Base-by-base conservation (phyloP, 177 flowering plant species). In the Vitis hybrid region DNA sequence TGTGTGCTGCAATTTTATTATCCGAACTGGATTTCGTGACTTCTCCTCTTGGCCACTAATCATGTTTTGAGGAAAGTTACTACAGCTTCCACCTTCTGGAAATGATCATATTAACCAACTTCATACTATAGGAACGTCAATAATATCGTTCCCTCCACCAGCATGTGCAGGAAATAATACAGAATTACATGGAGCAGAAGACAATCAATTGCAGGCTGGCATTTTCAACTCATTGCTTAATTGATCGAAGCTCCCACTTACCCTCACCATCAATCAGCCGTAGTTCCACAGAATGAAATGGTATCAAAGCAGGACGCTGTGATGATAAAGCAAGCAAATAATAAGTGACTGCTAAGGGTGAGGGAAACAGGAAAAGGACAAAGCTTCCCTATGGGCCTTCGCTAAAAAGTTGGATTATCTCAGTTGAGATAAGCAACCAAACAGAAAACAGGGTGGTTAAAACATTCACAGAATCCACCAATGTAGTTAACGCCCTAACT, bases 251-350 rank as follows among this genome's bases (percentile, higher is more conserved):
- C 80, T 95, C 97, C 99, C 99, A 95, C 72, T 80, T 86, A 32
- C 99, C 98, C 81, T 95, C 98, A 2, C 99, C 99, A 78, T 95
- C 99, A 69, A 95, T 87, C 70, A 95, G 74, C 67, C 91, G 88
- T 72, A 95, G 70, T 76, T 95, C 99, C 83, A 76, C 1, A 0
- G 92, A 80, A 71, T 95, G 99, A 80, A 87, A 95, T 62, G 93
- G 98, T 69, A 93, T 93, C 57, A 95, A 82, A 72, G 99, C 99
- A 72, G 99, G 98, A 59, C 99, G 87, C 99, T 95, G 84, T 13
- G 15, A 65, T 14, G 32, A 54, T 12, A 64, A 60, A 14, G 30
- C 48, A 51, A 57, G 45, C 66, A 32, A 18, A 26, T 26, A 18
- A 54, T 18, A n/a, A 54, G 30, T 26, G 30, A 3, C 30, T 34